Evolutionary conservation across 2,329 filamentous ascomycete genomes (phyloP).

Genomic region (Cryphonectria naterciae): DNA sequence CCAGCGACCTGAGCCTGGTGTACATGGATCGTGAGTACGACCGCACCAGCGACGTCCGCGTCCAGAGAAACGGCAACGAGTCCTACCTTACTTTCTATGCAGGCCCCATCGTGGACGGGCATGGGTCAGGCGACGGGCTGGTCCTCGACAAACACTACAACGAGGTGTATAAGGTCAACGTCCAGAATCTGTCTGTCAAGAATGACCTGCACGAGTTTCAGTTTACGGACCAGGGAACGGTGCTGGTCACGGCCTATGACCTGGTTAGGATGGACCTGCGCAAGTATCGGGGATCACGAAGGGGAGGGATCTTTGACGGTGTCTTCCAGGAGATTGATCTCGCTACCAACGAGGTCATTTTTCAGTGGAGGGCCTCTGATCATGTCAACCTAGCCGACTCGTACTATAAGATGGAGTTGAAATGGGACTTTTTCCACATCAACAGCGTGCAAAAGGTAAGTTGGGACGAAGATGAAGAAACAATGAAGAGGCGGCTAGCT

Average conservation of each 20-base stretch:
- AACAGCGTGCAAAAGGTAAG: slow-evolving; percentile 47
- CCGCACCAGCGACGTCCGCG: slow-evolving; percentile 36
- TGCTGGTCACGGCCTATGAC: slow-evolving; percentile 43
- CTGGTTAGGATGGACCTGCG: slow-evolving; percentile 32
- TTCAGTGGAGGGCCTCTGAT: slow-evolving; percentile 50
- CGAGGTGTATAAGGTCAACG: slow-evolving; percentile 22
- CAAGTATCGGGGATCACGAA: slow-evolving; percentile 29
- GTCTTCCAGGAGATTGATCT: slow-evolving; percentile 52
- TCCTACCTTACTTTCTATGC: slow-evolving; percentile 34
- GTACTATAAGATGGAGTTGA: slow-evolving; percentile 12
- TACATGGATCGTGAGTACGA: slow-evolving; percentile 42
- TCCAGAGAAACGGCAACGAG: slow-evolving; percentile 30
- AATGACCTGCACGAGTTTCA: slow-evolving; percentile 42
- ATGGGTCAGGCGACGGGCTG: slow-evolving; percentile 23
- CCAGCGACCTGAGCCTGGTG: slow-evolving; percentile 42
- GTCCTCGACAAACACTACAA: slow-evolving; percentile 22
- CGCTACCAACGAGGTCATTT: slow-evolving; percentile 51
- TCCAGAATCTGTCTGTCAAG: slow-evolving; percentile 10
- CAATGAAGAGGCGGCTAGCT: background rate
- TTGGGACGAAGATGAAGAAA: background rate
- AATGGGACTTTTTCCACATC: slow-evolving; percentile 53
- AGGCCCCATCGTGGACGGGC: slow-evolving; percentile 24
- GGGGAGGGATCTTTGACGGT: slow-evolving; percentile 39
- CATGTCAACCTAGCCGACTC: slow-evolving; percentile 34
- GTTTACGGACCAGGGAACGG: slow-evolving; percentile 44